These are phyloP conservation scores for Metschnikowia proteae DNA, from an alignment of 805 yeast genomes.

Conservation along the genomic window DNA sequence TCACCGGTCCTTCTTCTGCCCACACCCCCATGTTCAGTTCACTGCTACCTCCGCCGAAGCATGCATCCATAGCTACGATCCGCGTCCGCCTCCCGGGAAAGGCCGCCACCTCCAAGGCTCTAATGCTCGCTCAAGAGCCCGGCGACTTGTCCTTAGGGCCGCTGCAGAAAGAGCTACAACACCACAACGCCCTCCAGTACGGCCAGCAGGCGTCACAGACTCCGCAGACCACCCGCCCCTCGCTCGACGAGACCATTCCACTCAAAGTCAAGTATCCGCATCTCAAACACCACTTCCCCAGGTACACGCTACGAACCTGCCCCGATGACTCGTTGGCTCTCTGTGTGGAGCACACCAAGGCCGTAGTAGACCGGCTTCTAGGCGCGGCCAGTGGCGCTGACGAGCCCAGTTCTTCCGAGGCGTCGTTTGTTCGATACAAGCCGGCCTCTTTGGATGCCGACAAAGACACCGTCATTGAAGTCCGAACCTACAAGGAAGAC, in stretches of 20 bases:
- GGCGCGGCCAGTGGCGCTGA: slow-evolving; percentile 29
- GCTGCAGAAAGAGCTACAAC: slow-evolving; percentile 40
- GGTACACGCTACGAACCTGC: slow-evolving; percentile 34
- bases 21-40: slow-evolving; percentile 30
- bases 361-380: slow-evolving; percentile 51
- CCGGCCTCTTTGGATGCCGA: slow-evolving; percentile 12
- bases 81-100: slow-evolving; percentile 10
- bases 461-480: slow-evolving; percentile 43
- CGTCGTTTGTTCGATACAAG: slow-evolving; percentile 19
- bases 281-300: slow-evolving; percentile 38
- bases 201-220: slow-evolving; percentile 26
- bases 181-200: slow-evolving; percentile 49
- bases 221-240: slow-evolving; percentile 4
- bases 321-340: slow-evolving; percentile 43
- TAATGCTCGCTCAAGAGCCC: slow-evolving; percentile 30
- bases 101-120: slow-evolving; percentile 4
- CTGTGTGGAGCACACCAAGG: slow-evolving; percentile 54
- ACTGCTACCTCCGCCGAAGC: slow-evolving; percentile 32
- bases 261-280: slow-evolving; percentile 42
- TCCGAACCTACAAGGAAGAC: slow-evolving; percentile 67
- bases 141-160: slow-evolving; percentile 24
- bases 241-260: slow-evolving; percentile 53
- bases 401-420: slow-evolving; percentile 15
- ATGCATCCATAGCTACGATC: slow-evolving; percentile 19
- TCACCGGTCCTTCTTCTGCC: not conserved